phyloP scores from a whole-genome alignment of 371 early-diverging fungal genomes.

The Dichotomocladium elegans region DNA sequence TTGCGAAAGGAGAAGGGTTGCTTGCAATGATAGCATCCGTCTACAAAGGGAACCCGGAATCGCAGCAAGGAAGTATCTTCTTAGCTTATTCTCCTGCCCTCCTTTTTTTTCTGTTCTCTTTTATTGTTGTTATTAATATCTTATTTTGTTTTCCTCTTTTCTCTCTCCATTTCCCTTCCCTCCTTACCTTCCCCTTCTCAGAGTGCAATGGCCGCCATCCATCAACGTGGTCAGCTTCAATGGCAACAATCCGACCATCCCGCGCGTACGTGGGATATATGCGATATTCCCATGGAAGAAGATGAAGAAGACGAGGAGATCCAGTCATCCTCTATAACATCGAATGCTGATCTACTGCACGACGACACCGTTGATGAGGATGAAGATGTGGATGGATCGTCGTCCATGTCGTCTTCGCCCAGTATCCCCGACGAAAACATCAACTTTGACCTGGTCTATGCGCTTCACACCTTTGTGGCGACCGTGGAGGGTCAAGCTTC shows the following conservation, averaged over 20 bases:
- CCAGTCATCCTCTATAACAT: slow-evolving; percentile 6
- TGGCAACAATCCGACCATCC: slow-evolving; percentile 5
- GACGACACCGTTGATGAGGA: slow-evolving; percentile 56
- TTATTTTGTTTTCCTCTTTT: too few species aligned
- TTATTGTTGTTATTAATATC: too few species aligned
- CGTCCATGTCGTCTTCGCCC: slow-evolving; percentile 53
- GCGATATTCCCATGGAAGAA: slow-evolving; percentile 12
- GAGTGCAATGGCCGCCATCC: slow-evolving; percentile 4
- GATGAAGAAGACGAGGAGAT: slow-evolving; percentile 23
- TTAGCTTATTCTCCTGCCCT: background rate
- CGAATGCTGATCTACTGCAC: too few species aligned
- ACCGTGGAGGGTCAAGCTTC: slow-evolving; percentile 93
- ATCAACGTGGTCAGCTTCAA: background rate
- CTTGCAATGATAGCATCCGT: too few species aligned
- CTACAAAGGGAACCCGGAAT: too few species aligned
- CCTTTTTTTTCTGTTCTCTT: background rate
- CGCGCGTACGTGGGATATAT: slow-evolving; percentile 4
- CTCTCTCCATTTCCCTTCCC: background rate
- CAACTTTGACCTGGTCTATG: slow-evolving; percentile 79
- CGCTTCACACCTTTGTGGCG: slow-evolving; percentile 92
- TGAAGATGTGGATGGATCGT: slow-evolving; percentile 28
- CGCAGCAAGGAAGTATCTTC: too few species aligned
- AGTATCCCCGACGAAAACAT: slow-evolving; percentile 74
- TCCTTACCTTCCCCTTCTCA: background rate
- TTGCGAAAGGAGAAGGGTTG: too few species aligned